Base-by-base conservation (phyloP, 129 eudicot species). In the Flaveria linearis region DNA sequence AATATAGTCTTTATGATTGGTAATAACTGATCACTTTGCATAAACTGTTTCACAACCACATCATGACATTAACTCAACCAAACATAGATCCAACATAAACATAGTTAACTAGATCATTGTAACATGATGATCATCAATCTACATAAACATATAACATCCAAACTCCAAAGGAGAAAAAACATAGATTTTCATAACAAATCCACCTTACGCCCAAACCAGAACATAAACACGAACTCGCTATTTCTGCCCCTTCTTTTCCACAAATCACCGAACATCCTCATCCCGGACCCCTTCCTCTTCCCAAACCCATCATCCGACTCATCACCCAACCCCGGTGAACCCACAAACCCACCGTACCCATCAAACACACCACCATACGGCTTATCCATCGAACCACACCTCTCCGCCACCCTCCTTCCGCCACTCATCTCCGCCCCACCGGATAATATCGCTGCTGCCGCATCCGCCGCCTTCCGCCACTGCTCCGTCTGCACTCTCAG, bases 161-260 rank as follows among this genome's bases (percentile, higher is more conserved):
- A 52, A 73, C 69, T n/a, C 56, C 73, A 80, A 70, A 5, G 1
- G 7, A 11, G 9, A 75, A 18, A 74, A 33, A 43, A 55, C 75
- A 55, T 68, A 68, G 68, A 39, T 53, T 25, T 77, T 77, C 2
- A 67, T 41, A 68, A 13, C 80, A 76, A 76, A 76, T 76, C 65
- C 26, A 76, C 23, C 33, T 22, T 12, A 20, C 39, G 47, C 11
- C 18, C 58, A 52, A 22, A 52, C 58, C 58, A 41, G 55, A 58
- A 25, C 67, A 61, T 61, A 13, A 61, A 12, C 67, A 25, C 67
- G 14, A 60, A 26, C 67, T 10, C 70, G 57, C 85, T 74, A 94
- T 50, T 89, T 91, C 4, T 86, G 90, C 9, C 93, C 90, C 82
- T 89, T 94, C 90, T 91, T 94, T 85, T 94, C 99, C 99, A 94